A percentile compares a stretch with the other conserved stretches of the same genome.
phyloP scores from a whole-genome alignment of 257 asterid species.

The Vinca minor region DNA sequence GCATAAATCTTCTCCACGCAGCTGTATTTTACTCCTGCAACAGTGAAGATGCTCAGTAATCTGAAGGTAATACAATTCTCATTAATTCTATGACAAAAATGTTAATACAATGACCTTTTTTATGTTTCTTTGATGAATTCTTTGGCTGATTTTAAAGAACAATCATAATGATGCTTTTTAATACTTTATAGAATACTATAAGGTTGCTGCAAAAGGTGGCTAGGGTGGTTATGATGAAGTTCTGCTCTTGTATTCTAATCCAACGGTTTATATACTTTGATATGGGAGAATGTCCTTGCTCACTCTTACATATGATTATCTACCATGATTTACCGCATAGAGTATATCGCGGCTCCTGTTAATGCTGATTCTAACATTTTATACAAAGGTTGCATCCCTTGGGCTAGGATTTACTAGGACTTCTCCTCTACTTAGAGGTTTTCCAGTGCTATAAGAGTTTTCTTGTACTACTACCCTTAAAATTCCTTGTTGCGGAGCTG shows the following conservation, averaged over 20 bases:
- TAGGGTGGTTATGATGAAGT: not conserved
- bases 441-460: not conserved
- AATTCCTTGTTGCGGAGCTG: not conserved
- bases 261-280: not conserved
- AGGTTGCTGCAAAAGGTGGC: not conserved
- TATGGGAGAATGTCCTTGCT: not conserved
- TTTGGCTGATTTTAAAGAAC: not conserved
- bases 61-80: constrained; percentile 58
- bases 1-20: constrained; percentile 25
- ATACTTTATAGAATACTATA: not conserved
- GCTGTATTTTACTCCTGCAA: constrained; percentile 96
- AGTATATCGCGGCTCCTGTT: not conserved
- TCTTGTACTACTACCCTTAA: not conserved
- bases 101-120: no score
- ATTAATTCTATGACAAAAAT: constrained; percentile 12
- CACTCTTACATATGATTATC: not conserved
- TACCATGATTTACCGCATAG: not conserved
- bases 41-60: constrained; percentile 99
- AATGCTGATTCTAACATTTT: not conserved
- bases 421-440: constrained; percentile 1
- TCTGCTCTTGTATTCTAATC: not conserved
- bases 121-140: constrained; percentile 11
- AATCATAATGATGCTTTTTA: not conserved
- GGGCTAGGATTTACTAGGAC: not conserved
- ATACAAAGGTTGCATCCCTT: not conserved